Conservation (phyloP, 495 filamentous ascomycete genomes). For the Xylaria flabelliformis region DNA sequence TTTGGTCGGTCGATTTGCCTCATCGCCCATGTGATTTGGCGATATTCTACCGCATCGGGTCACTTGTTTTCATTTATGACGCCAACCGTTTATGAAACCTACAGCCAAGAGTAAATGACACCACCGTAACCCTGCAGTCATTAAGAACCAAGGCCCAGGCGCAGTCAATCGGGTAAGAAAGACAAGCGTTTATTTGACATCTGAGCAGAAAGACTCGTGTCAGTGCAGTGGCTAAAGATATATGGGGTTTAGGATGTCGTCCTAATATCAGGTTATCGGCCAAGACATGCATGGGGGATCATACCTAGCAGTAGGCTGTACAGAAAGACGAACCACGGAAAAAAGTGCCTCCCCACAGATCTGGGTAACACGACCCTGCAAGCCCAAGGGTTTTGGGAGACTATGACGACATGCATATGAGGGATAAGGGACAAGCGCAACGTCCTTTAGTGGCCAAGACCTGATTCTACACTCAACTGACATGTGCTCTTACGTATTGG, state of each 20-base stretch:
- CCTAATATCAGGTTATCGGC: neutral
- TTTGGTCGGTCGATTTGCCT: neutral
- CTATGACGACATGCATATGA: conserved; percentile 16
- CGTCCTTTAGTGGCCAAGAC: neutral
- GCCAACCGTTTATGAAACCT: neutral
- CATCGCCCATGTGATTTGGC: neutral
- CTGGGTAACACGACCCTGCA: conserved; percentile 7
- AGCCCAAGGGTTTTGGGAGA: neutral
- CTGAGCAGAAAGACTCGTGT: neutral
- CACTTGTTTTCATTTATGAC: conserved; percentile 5
- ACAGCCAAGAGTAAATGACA: neutral
- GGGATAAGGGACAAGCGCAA: neutral
- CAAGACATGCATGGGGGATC: neutral
- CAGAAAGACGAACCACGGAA: neutral
- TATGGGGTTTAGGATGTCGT: neutral
- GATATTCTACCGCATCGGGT: neutral
- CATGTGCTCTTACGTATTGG: conserved; percentile 5
- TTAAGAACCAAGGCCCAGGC: neutral
- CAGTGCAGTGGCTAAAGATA: neutral
- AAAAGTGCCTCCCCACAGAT: neutral
- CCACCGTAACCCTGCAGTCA: neutral
- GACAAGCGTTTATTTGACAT: conserved; percentile 5
- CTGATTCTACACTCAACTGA: neutral
- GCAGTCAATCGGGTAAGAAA: neutral
- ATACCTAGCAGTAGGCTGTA: too few species aligned